Conservation (phyloP, 495 filamentous ascomycete genomes). For the Corynascus novoguineensis region DNA sequence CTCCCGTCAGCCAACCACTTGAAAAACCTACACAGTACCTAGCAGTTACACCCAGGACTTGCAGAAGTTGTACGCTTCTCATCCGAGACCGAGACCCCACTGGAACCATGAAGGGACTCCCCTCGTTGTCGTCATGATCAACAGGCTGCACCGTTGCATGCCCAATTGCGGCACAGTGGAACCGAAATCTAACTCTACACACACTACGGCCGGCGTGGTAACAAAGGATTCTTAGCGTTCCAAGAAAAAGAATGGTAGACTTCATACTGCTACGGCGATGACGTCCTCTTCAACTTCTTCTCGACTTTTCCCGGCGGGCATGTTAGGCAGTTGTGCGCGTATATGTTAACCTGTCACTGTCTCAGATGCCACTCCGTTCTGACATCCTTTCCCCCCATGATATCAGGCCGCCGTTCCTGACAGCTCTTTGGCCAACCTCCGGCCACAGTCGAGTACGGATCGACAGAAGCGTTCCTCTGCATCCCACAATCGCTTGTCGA, state of each 20-base stretch:
- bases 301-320: neutral
- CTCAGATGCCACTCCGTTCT: neutral
- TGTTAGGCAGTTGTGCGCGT: neutral
- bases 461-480: neutral
- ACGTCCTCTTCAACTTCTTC: neutral
- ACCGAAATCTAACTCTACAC: neutral
- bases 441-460: neutral
- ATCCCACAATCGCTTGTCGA: neutral
- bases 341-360: neutral
- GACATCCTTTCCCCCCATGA: neutral
- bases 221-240: neutral
- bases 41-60: too few species aligned
- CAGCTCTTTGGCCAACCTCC: neutral
- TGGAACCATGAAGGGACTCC: neutral
- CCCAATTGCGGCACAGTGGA: neutral
- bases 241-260: neutral
- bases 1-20: too few species aligned
- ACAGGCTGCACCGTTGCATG: neutral
- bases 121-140: slow-evolving; percentile 11
- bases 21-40: too few species aligned
- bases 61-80: too few species aligned
- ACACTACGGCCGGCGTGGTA: neutral
- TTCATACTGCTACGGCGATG: neutral
- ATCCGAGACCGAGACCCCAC: neutral
- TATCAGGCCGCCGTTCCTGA: neutral